phyloP scores from a whole-genome alignment of 2,329 filamentous ascomycete species.

The Apiospora hydei region DNA sequence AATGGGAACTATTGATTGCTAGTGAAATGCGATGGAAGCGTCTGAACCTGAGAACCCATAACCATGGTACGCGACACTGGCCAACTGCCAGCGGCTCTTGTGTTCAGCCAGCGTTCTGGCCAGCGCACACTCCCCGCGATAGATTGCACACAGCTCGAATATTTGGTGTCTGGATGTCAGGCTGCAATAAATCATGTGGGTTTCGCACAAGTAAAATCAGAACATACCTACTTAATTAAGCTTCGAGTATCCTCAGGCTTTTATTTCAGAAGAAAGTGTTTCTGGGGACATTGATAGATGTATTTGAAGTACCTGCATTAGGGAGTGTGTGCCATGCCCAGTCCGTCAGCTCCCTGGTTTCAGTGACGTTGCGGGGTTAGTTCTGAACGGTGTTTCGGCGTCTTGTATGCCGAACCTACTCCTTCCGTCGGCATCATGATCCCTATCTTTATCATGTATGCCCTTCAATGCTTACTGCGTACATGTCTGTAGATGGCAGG shows the following conservation, averaged over 20 bases:
- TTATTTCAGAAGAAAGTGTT: no score
- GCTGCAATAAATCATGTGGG: no score
- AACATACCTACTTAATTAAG: no score
- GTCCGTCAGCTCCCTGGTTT: not conserved
- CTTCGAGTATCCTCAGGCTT: no score
- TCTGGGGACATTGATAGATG: not conserved
- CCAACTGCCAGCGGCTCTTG: not conserved
- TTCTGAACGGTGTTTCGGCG: not conserved
- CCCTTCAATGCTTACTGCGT: no score
- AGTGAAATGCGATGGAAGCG: not conserved
- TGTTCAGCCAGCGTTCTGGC: not conserved
- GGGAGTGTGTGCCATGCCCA: no score
- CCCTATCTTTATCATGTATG: not conserved
- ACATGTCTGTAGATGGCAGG: not conserved
- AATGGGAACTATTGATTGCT: not conserved
- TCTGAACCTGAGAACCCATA: not conserved
- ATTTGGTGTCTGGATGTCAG: no score
- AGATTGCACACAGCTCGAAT: not conserved
- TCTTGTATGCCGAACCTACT: not conserved
- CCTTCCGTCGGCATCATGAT: not conserved
- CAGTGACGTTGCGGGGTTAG: not conserved
- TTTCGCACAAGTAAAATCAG: no score
- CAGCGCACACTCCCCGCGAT: not conserved
- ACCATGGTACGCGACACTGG: not conserved
- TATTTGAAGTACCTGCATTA: no score